These are phyloP conservation scores for Venturia pyrina DNA, from an alignment of 2,329 filamentous ascomycete genomes.

Conservation along the genomic window DNA sequence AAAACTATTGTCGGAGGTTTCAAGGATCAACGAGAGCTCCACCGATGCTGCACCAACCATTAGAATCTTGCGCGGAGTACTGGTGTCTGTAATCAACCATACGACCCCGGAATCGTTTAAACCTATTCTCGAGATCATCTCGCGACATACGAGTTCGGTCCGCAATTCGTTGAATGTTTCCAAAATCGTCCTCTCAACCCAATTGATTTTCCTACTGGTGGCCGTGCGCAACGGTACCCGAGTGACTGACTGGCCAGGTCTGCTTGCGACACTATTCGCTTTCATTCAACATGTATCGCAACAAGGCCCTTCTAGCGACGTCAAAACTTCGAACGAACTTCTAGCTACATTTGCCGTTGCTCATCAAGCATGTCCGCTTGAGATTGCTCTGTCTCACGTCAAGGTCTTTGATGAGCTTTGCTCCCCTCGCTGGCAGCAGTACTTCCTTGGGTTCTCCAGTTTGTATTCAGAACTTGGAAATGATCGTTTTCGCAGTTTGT, in stretches of 20 bases:
- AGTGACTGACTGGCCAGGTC: constrained; percentile 58
- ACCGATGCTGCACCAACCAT: constrained; percentile 27
- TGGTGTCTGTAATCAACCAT: constrained; percentile 77
- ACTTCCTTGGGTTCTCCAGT: constrained; percentile 79
- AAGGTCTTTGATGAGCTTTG: constrained; percentile 55
- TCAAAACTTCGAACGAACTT: constrained; percentile 35
- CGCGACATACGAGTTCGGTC: constrained; percentile 15
- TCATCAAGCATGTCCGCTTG: constrained; percentile 68
- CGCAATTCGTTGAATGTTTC: not conserved
- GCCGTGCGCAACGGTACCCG: constrained; percentile 74
- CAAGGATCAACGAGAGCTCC: not conserved
- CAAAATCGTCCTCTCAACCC: constrained; percentile 15
- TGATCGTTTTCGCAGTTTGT: constrained; percentile 66
- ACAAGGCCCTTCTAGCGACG: not conserved
- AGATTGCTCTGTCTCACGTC: constrained; percentile 63
- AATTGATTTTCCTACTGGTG: constrained; percentile 57
- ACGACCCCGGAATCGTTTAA: constrained; percentile 64
- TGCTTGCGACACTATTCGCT: constrained; percentile 40
- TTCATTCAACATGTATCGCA: constrained; percentile 20
- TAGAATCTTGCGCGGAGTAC: constrained; percentile 61
- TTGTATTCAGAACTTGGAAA: constrained; percentile 65
- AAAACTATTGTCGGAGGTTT: constrained; percentile 34
- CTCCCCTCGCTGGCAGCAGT: constrained; percentile 53
- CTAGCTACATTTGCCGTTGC: constrained; percentile 49
- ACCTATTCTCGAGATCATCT: constrained; percentile 53